Conservation (phyloP, 495 filamentous ascomycete genomes). For the Chaetomidium leptoderma region DNA sequence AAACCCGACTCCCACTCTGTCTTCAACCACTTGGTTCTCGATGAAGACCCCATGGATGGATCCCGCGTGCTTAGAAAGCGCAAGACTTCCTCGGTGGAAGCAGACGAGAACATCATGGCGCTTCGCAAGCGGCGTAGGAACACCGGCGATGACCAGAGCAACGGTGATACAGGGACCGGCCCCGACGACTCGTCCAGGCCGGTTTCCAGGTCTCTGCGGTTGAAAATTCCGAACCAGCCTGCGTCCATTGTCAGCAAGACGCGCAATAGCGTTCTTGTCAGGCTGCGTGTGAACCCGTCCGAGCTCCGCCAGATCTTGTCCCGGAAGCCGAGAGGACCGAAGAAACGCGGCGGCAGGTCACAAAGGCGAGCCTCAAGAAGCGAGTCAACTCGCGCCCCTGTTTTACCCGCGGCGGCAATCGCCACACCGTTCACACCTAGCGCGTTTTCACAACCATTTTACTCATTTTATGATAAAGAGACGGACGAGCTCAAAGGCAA, state of each 20-base stretch:
- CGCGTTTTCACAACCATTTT: constrained; percentile 62
- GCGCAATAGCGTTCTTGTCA: constrained; percentile 35
- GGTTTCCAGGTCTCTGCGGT: constrained; percentile 40
- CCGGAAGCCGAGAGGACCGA: constrained; percentile 41
- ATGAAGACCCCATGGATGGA: constrained; percentile 79
- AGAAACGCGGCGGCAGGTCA: constrained; percentile 42
- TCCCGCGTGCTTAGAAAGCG: constrained; percentile 83
- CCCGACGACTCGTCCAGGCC: constrained; percentile 34
- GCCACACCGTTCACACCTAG: constrained; percentile 52
- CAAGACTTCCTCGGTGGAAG: constrained; percentile 57
- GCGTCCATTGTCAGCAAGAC: constrained; percentile 38
- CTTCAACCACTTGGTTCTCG: constrained; percentile 73
- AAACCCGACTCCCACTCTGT: constrained; percentile 81
- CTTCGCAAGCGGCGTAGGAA: constrained; percentile 45
- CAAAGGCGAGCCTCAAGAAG: constrained; percentile 19
- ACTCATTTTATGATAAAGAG: constrained; percentile 80
- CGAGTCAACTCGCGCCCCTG: constrained; percentile 11
- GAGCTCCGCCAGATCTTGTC: constrained; percentile 58
- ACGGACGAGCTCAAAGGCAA: constrained; percentile 85
- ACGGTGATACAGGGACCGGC: constrained; percentile 31
- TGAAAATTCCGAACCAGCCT: constrained; percentile 29
- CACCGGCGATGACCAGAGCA: constrained; percentile 32
- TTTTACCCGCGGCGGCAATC: constrained; percentile 21
- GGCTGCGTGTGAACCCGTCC: constrained; percentile 55
- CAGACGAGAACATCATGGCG: constrained; percentile 41